phyloP scores from a whole-genome alignment of 192 early-diverging fungal species.

The Rhizophagus clarus region DNA sequence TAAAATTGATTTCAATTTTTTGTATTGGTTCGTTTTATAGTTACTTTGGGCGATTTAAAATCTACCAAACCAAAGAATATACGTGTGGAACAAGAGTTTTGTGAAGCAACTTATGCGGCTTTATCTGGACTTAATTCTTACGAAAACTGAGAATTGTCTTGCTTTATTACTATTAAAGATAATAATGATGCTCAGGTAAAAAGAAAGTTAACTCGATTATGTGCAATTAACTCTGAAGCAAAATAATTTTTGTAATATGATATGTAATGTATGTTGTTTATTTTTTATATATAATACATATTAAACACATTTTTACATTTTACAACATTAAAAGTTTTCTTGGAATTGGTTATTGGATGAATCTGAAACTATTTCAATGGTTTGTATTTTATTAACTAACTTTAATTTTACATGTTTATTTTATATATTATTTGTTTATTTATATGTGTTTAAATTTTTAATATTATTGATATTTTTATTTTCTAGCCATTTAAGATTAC shows the following conservation, averaged over 20 bases:
- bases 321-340: not conserved
- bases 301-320: too few species aligned
- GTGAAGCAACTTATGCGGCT: conserved; percentile 1
- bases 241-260: too few species aligned
- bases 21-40: not conserved
- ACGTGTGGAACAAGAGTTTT: not conserved
- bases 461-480: not conserved
- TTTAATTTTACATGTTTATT: not conserved
- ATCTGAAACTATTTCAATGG: not conserved
- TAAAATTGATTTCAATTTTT: too few species aligned
- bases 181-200: not conserved
- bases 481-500: not conserved
- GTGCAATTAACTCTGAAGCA: too few species aligned
- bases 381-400: too few species aligned
- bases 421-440: too few species aligned
- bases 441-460: too few species aligned
- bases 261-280: too few species aligned
- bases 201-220: too few species aligned
- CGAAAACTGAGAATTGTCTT: not conserved
- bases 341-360: not conserved
- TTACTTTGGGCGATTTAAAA: not conserved
- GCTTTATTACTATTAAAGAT: not conserved
- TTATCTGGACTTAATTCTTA: not conserved
- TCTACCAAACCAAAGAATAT: not conserved
- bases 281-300: not conserved